These are phyloP conservation scores for Myxozyma mucilagina DNA, from an alignment of 805 yeast genomes.

Conservation along the genomic window DNA sequence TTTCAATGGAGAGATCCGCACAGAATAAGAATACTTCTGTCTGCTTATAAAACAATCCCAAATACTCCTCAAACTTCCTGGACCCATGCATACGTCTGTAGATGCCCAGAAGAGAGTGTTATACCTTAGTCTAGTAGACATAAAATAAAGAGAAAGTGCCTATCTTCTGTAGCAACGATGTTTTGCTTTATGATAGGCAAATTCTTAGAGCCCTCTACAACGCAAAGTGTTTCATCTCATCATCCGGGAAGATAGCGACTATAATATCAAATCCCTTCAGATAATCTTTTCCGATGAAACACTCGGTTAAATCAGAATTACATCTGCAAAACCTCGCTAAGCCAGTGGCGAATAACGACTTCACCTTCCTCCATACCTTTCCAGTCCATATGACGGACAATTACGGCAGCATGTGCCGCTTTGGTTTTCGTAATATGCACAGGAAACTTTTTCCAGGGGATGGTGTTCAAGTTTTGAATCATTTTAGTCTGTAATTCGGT, in stretches of 20 bases:
- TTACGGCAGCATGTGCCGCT: slow-evolving; percentile 79
- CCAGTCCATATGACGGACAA: slow-evolving; percentile 59
- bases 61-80: background rate
- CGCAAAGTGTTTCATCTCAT: background rate
- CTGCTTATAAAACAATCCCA: background rate
- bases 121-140: too few species aligned
- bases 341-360: slow-evolving; percentile 64
- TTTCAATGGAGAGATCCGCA: too few species aligned
- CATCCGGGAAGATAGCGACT: background rate
- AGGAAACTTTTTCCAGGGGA: slow-evolving; percentile 71
- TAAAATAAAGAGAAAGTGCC: too few species aligned
- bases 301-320: background rate
- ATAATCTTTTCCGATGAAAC: background rate
- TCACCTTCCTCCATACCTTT: slow-evolving; percentile 68
- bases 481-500: slow-evolving; percentile 50
- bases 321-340: slow-evolving; percentile 46
- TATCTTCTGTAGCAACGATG: too few species aligned
- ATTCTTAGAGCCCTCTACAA: background rate
- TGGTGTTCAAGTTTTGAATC: slow-evolving; percentile 55
- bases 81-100: background rate
- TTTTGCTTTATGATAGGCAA: too few species aligned
- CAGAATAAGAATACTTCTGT: background rate
- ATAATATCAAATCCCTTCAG: background rate
- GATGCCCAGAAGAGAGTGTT: background rate
- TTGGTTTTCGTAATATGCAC: slow-evolving; percentile 64